Evolutionary conservation across 2,329 filamentous ascomycete genomes (phyloP), one percentile per base, ranked within the genome.

Genomic region (Parasarocladium wereldwijsianum): DNA sequence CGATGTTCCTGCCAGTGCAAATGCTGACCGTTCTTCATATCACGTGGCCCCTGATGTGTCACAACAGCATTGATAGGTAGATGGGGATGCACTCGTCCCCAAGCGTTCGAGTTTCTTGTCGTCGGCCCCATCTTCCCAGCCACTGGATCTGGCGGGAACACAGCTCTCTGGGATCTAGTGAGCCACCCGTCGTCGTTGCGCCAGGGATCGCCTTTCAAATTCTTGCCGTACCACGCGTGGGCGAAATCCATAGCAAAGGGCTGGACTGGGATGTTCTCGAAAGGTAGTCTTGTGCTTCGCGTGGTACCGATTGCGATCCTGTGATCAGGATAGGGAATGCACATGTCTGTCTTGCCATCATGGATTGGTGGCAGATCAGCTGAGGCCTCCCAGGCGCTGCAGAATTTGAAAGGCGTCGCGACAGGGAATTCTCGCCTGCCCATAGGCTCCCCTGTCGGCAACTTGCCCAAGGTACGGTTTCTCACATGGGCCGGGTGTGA

Each of bases 1-100:
- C 83, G 61, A 12, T 66, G 54, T 37, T 86, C 63, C 0, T 57
- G 44, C 70, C 76, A 86, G 45, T 90, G 82, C 6, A 83, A 38
- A 0, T 54, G 43, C 0, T 53, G 49, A 0, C 77, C 71, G 2
- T 56, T 54, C 8, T 70, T 66, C 0, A 61, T 55, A 41, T 84
- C 76, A 0, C 56, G 52, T 0, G 66, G 58, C 0, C 41, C 40
- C 14, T 63, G 49, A 0, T 13, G 35, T 0, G 80, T 84, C 0
- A 70, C 64, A 3, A 90, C 57, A 0, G 79, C 84, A 1, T 60
- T 55, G 15, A 84, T 64, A 0, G 81, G 52, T 0, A 49, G 48
- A 8, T 63, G 39, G 0, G 70, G 66, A 2, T 55, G 38, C 1
- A 76, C 47, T 1, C 78, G 60, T 1, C 54, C 52, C 52, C 64